Evolutionary conservation across 305 asterid genomes (phyloP).

Genomic region (Coffea humblotiana): DNA sequence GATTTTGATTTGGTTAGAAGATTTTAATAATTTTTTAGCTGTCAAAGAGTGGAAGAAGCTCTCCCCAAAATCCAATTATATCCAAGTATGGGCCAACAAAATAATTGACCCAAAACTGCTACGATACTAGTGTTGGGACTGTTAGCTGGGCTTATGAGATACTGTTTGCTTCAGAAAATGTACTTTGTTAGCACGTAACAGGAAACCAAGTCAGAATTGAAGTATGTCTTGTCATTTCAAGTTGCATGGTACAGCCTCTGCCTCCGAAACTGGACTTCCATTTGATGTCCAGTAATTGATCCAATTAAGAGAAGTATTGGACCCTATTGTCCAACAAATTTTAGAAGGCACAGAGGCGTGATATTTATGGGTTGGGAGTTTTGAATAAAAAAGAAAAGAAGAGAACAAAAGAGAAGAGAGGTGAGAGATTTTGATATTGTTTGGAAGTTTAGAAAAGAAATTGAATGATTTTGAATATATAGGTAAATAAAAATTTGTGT

Average conservation of each 20-base stretch:
- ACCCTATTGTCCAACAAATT: no score
- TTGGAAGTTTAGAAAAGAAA: no score
- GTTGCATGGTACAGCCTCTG: no score
- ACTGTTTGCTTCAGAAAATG: background rate
- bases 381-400: no score
- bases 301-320: background rate
- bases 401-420: no score
- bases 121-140: background rate
- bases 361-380: no score
- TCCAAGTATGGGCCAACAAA: background rate
- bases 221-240: background rate
- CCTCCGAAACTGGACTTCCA: background rate
- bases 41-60: background rate
- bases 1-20: background rate
- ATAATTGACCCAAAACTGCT: background rate
- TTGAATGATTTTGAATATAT: no score
- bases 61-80: background rate
- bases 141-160: background rate
- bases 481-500: no score
- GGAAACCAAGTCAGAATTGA: background rate
- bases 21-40: no score
- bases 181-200: background rate
- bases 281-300: background rate
- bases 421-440: no score
- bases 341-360: no score